Base-by-base conservation (phyloP, 768 basidiomycete genomes). In the Pleurotus eryngii region DNA sequence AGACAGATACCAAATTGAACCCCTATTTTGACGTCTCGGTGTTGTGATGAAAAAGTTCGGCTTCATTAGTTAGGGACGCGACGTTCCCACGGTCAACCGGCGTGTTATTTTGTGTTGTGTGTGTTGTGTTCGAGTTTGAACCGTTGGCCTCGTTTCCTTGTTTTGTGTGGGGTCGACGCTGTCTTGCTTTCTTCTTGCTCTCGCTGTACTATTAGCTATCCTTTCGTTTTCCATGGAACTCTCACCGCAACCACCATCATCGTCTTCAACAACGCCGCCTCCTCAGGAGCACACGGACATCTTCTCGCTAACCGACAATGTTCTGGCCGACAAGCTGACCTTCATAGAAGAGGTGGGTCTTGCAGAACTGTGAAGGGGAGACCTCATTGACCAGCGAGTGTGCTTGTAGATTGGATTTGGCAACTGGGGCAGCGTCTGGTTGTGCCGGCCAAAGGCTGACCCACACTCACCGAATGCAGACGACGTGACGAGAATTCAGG, bases 371-470 rank as follows among this genome's bases (percentile, higher is more conserved):
- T 62, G 51, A 45, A 35, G 46, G 47, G 26, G 26, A 47, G 20
- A 37, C 49, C 20, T 47, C 27, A 42, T 20, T 56, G 60, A 39
- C 57, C 24, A 54, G 35, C 67, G 59, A 39, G 60, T 35, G 17
- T 57, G 40, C 45, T 2, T 55, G n/a, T 58, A 93, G 89, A 89
- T 93, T 74, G 92, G 92, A 30, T 92, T 82, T 67, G 92, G 93
- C 43, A 95, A 94, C 74, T 96, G 93, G 93, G 93, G 93, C 38
- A 89, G 87, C 68, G 92, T 94, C 60, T 93, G 90, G 91, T 72
- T 89, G 62, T 90, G 87, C 66, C 75, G 74, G 37, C 84, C 86
- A 59, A 90, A 84, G 70, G 75, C 76, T 20, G 70, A 69, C 57
- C 63, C 70, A 6, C 64, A 67, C 48, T 68, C 78, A 4, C 64